phyloP scores from a whole-genome alignment of 1,139 yeast genomes.

The Yamadazyma songkhlaensis region DNA sequence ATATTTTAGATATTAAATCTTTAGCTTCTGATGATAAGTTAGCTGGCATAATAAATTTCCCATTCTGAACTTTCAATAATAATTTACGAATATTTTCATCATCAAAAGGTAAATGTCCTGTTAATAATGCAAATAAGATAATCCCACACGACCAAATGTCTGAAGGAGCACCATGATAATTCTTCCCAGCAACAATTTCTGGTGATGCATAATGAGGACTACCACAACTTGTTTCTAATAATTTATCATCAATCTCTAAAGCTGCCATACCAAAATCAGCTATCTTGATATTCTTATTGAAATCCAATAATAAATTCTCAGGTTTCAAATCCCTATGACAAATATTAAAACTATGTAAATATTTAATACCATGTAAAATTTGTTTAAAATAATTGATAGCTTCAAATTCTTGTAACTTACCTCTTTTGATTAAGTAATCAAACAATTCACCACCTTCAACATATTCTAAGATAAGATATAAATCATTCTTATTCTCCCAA shows the following conservation, averaged over 20 bases:
- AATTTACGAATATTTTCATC: slow-evolving; percentile 90
- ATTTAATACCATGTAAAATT: slow-evolving; percentile 85
- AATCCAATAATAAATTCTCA: slow-evolving; percentile 85
- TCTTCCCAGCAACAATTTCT: slow-evolving; percentile 91
- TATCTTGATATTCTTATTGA: slow-evolving; percentile 83
- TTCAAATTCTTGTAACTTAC: slow-evolving; percentile 83
- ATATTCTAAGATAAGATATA: slow-evolving; percentile 88
- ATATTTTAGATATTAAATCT: slow-evolving; percentile 80
- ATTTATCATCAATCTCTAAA: slow-evolving; percentile 76
- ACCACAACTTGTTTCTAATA: slow-evolving; percentile 94
- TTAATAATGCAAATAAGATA: slow-evolving; percentile 84
- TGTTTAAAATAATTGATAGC: slow-evolving; percentile 91
- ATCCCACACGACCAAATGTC: slow-evolving; percentile 99
- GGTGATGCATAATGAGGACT: slow-evolving; percentile 99
- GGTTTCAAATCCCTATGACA: slow-evolving; percentile 97
- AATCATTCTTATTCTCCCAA: slow-evolving; percentile 95
- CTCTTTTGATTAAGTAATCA: slow-evolving; percentile 84
- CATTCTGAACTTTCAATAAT: slow-evolving; percentile 86
- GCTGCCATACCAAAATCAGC: slow-evolving; percentile 99
- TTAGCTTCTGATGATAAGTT: slow-evolving; percentile 79
- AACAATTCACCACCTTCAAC: slow-evolving; percentile 97
- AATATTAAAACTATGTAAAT: slow-evolving; percentile 91
- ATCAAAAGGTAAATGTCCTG: slow-evolving; percentile 96
- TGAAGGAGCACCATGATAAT: slow-evolving; percentile 94
- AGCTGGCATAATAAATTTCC: slow-evolving; percentile 80